These are phyloP conservation scores for Protomyces gravidus DNA, from an alignment of 1,139 yeast species.

Conservation along the genomic window DNA sequence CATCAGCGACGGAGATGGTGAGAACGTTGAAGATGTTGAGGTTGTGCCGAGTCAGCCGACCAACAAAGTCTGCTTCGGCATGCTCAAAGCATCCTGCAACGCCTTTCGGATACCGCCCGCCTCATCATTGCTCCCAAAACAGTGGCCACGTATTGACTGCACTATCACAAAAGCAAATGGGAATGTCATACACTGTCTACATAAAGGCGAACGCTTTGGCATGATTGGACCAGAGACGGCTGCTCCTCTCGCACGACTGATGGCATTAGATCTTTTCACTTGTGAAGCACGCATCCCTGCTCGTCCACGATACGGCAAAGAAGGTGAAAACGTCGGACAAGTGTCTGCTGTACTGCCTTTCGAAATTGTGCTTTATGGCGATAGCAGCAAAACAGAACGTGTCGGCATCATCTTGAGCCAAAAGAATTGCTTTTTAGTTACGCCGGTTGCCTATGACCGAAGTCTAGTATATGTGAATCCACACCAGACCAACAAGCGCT, in stretches of 20 bases:
- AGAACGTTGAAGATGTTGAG: slow-evolving; percentile 11
- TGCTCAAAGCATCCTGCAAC: slow-evolving; percentile 18
- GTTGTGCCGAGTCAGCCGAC: slow-evolving; percentile 3
- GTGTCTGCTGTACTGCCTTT: slow-evolving; percentile 20
- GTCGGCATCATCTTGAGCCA: slow-evolving; percentile 19
- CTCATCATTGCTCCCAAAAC: slow-evolving; percentile 12
- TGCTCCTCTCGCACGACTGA: slow-evolving; percentile 14
- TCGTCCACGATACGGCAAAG: slow-evolving; percentile 13
- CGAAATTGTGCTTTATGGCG: slow-evolving; percentile 21
- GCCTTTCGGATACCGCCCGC: slow-evolving; percentile 22
- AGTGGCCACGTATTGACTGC: slow-evolving; percentile 24
- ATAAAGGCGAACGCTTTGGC: slow-evolving; percentile 13
- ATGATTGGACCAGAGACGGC: slow-evolving; percentile 24
- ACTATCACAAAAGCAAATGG: slow-evolving; percentile 12
- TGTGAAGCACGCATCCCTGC: slow-evolving; percentile 24
- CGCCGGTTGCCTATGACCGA: slow-evolving; percentile 25
- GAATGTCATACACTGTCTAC: slow-evolving; percentile 15
- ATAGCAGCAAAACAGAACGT: slow-evolving; percentile 11
- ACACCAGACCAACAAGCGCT: slow-evolving; percentile 13
- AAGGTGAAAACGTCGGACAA: slow-evolving; percentile 19
- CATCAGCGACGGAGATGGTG: slow-evolving; percentile 9
- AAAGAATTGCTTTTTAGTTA: slow-evolving; percentile 21
- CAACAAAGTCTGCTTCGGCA: slow-evolving; percentile 23
- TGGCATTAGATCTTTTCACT: slow-evolving; percentile 9
- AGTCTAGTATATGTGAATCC: slow-evolving; percentile 20